Evolutionary conservation across 306 rosid species (phyloP).

Genomic region (Malus fusca): DNA sequence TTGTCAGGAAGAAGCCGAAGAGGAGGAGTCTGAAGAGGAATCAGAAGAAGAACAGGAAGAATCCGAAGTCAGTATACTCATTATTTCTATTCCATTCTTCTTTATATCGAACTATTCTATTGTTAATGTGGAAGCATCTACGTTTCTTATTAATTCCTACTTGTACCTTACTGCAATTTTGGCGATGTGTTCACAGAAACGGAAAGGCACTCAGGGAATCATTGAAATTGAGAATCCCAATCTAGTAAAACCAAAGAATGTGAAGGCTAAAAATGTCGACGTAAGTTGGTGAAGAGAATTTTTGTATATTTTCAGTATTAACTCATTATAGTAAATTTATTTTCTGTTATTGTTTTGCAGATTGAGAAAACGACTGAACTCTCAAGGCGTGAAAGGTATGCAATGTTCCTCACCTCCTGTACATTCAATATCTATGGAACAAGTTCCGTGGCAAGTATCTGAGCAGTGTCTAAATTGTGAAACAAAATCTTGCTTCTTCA

Average conservation of each 20-base stretch:
- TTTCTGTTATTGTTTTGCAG: constrained; percentile 31
- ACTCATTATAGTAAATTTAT: background rate
- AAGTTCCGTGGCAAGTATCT: background rate
- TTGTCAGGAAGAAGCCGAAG: constrained; percentile 60
- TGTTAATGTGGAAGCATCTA: background rate
- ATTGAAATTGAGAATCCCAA: constrained; percentile 95
- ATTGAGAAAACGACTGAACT: constrained; percentile 78
- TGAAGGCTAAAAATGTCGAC: constrained; percentile 76
- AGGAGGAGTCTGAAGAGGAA: constrained; percentile 46
- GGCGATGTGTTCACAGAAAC: constrained; percentile 42
- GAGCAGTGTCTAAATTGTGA: background rate
- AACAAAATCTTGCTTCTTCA: background rate
- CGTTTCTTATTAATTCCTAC: background rate
- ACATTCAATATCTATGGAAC: background rate
- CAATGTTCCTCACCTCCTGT: background rate
- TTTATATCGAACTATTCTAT: background rate
- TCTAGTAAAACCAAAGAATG: constrained; percentile 63
- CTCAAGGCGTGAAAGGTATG: constrained; percentile 96
- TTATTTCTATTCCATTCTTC: background rate
- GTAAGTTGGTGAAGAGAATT: constrained; percentile 37
- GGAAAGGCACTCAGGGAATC: constrained; percentile 79
- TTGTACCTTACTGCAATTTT: constrained; percentile 8
- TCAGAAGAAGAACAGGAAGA: constrained; percentile 41
- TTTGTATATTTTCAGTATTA: background rate
- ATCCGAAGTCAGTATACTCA: constrained; percentile 24